Evolutionary conservation across 2,329 filamentous ascomycete species (phyloP).

Genomic region (Aspergillus terreus): DNA sequence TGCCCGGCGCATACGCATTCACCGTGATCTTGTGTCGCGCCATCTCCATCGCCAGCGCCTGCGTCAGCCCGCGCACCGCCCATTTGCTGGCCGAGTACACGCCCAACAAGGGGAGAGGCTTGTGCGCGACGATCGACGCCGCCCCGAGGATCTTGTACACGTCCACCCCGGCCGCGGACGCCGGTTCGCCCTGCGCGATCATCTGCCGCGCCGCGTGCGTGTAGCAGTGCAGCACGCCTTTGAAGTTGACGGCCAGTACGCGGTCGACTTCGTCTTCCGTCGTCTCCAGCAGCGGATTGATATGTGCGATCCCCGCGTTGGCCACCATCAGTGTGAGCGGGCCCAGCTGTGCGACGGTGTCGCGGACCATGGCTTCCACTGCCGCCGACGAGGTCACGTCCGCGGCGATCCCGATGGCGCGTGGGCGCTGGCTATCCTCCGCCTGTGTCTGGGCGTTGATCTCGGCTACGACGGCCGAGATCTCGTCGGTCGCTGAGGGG

Average conservation of each 20-base stretch:
- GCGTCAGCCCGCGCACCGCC: conserved; percentile 63
- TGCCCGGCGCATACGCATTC: conserved; percentile 65
- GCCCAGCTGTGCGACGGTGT: conserved; percentile 52
- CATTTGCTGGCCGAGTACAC: conserved; percentile 65
- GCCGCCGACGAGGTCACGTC: conserved; percentile 58
- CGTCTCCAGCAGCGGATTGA: conserved; percentile 54
- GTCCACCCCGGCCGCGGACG: conserved; percentile 19
- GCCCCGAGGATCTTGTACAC: conserved; percentile 51
- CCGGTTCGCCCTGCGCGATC: conserved; percentile 55
- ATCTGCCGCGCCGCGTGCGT: conserved; percentile 61
- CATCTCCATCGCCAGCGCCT: conserved; percentile 64
- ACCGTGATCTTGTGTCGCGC: conserved; percentile 62
- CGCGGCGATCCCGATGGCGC: conserved; percentile 52
- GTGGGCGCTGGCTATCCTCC: neutral
- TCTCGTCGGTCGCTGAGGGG: conserved; percentile 47
- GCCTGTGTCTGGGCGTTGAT: conserved; percentile 10
- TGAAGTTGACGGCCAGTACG: conserved; percentile 64
- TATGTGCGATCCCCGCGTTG: conserved; percentile 60
- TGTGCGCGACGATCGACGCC: conserved; percentile 57
- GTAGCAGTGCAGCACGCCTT: conserved; percentile 64
- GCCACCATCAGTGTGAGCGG: conserved; percentile 52
- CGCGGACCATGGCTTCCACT: conserved; percentile 52
- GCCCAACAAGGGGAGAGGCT: conserved; percentile 55
- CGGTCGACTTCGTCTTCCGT: conserved; percentile 54
- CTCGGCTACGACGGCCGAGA: conserved; percentile 44